phyloP scores from a whole-genome alignment of 2,329 filamentous ascomycete species.

The Alternaria postmessia region DNA sequence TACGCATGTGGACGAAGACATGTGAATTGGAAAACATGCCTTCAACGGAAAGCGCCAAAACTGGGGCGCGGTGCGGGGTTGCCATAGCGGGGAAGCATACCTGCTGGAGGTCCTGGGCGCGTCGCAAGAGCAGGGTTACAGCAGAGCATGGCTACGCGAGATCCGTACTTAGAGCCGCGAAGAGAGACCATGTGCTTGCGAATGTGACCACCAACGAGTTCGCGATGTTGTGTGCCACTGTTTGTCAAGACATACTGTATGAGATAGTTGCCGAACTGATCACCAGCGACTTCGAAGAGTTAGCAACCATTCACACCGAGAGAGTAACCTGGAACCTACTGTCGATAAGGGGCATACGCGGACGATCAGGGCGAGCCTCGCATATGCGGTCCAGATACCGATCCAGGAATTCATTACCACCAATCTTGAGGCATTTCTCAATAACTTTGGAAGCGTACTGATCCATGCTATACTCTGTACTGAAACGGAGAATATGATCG shows the following conservation, averaged over 20 bases:
- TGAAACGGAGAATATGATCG: conserved; percentile 92
- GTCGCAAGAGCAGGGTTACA: conserved; percentile 92
- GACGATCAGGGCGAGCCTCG: conserved; percentile 86
- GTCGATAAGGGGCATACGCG: conserved; percentile 95
- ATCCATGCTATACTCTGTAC: conserved; percentile 97
- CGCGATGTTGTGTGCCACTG: conserved; percentile 84
- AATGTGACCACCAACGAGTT: conserved; percentile 91
- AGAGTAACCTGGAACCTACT: conserved; percentile 59
- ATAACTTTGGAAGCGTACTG: conserved; percentile 99
- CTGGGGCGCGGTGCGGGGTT: conserved; percentile 35
- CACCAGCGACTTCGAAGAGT: conserved; percentile 75
- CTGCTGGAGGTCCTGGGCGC: conserved; percentile 83
- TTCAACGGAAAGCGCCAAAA: conserved; percentile 43
- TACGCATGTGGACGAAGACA: conserved; percentile 31
- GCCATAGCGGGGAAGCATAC: conserved; percentile 55
- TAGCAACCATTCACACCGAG: conserved; percentile 17
- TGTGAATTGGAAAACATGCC: conserved; percentile 14
- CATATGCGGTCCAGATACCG: conserved; percentile 94
- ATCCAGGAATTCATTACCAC: conserved; percentile 85
- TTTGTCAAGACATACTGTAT: conserved; percentile 97
- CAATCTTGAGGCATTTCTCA: conserved; percentile 98
- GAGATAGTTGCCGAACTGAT: conserved; percentile 98
- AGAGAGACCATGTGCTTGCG: conserved; percentile 99
- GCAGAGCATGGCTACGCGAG: conserved; percentile 97
- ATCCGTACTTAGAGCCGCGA: conserved; percentile 97